phyloP scores from a whole-genome alignment of 2,329 filamentous ascomycete genomes.

The Domatiomyces catenatus region DNA sequence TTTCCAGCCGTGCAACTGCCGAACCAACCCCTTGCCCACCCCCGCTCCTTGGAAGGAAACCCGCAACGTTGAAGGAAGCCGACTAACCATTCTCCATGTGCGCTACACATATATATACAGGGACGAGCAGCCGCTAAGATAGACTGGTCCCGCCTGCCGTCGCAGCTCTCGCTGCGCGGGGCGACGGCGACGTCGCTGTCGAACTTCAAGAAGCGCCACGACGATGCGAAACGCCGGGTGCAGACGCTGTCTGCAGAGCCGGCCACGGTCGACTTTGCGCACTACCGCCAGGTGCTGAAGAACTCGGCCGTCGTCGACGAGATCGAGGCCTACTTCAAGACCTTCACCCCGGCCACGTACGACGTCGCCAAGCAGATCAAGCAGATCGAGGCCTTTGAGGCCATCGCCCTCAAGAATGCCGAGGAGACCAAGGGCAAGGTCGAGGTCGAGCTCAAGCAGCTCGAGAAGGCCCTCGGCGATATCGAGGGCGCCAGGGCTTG shows the following conservation, averaged over 20 bases:
- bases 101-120: slow-evolving; percentile 32
- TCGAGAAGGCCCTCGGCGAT: slow-evolving; percentile 90
- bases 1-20: neutral
- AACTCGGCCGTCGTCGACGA: slow-evolving; percentile 92
- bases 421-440: slow-evolving; percentile 94
- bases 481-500: slow-evolving; percentile 93
- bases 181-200: slow-evolving; percentile 83
- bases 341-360: slow-evolving; percentile 85
- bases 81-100: slow-evolving; percentile 21
- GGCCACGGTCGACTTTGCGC: slow-evolving; percentile 76
- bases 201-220: slow-evolving; percentile 99
- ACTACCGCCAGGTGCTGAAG: slow-evolving; percentile 86
- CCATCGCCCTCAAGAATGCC: slow-evolving; percentile 90
- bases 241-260: slow-evolving; percentile 68
- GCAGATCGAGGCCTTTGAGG: slow-evolving; percentile 95
- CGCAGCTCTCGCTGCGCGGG: slow-evolving; percentile 88
- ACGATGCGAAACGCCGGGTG: slow-evolving; percentile 91
- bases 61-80: neutral
- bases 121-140: slow-evolving; percentile 97
- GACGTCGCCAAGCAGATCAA: slow-evolving; percentile 89
- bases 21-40: neutral
- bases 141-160: slow-evolving; percentile 93
- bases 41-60: too few species aligned
- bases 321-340: slow-evolving; percentile 88
- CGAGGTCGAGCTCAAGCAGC: slow-evolving; percentile 82